A percentile compares a stretch with the other conserved stretches of the same genome.
Conservation (phyloP, 1,139 yeast species). For the Ashbya aceris region DNA sequence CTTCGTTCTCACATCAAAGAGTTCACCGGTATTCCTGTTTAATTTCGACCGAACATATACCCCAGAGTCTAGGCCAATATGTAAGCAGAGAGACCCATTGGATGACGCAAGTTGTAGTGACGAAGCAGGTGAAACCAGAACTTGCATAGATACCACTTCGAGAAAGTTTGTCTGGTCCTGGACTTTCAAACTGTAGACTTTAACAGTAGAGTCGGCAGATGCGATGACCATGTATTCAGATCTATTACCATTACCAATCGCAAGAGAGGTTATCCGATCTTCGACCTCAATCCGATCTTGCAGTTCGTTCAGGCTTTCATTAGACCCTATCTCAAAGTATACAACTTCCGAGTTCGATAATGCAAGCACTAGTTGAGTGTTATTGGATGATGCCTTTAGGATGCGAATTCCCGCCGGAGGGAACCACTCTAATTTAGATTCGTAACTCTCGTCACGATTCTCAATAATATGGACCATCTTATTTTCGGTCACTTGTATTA, state of each 20-base stretch:
- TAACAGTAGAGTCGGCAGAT: conserved; percentile 59
- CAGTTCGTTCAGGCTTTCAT: conserved; percentile 61
- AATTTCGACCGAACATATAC: conserved; percentile 58
- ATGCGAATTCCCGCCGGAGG: conserved; percentile 76
- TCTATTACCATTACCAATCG: conserved; percentile 44
- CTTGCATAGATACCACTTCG: conserved; percentile 58
- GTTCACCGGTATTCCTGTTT: conserved; percentile 51
- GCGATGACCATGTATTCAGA: conserved; percentile 62
- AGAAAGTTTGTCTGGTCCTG: conserved; percentile 48
- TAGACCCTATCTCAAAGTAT: conserved; percentile 62
- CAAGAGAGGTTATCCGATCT: conserved; percentile 43
- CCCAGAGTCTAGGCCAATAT: conserved; percentile 79
- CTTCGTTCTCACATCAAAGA: conserved; percentile 61
- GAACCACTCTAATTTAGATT: conserved; percentile 52
- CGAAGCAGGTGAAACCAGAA: conserved; percentile 52
- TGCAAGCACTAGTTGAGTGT: conserved; percentile 59
- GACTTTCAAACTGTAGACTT: conserved; percentile 49
- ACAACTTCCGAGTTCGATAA: conserved; percentile 66
- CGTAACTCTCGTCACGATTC: conserved; percentile 16
- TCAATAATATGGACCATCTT: conserved; percentile 62
- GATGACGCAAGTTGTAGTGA: conserved; percentile 32
- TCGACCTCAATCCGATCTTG: conserved; percentile 52
- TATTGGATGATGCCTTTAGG: conserved; percentile 50
- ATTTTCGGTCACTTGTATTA: conserved; percentile 63
- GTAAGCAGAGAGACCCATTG: conserved; percentile 35